Conservation (phyloP, 805 yeast genomes). For the Nakazawaea ambrosiae region DNA sequence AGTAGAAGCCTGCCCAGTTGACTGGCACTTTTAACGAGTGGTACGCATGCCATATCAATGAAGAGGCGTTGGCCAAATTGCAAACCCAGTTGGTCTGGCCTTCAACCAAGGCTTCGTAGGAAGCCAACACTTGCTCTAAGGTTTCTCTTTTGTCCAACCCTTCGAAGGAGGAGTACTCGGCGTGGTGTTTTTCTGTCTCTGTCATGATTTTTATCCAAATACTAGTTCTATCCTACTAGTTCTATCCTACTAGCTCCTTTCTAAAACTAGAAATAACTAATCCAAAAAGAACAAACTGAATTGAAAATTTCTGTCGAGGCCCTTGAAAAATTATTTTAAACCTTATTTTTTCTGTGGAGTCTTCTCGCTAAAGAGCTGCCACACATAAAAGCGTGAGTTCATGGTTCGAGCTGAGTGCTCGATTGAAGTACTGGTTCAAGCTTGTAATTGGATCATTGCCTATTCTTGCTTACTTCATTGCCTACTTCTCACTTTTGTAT, state of each 20-base stretch:
- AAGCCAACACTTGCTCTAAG: constrained; percentile 47
- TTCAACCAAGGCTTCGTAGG: constrained; percentile 57
- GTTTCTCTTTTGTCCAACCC: constrained; percentile 39
- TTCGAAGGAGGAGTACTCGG: constrained; percentile 59
- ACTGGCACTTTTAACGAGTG: constrained; percentile 48
- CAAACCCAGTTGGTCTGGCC: constrained; percentile 82
- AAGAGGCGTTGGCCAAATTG: constrained; percentile 79
- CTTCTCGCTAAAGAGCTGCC: no score
- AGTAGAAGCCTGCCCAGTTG: constrained; percentile 94
- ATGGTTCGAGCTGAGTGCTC: no score
- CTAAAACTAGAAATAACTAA: no score
- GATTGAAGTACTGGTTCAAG: no score
- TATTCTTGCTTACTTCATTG: no score
- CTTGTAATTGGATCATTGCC: no score
- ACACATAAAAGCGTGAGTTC: no score
- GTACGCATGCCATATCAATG: constrained; percentile 85
- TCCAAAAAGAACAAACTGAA: not conserved
- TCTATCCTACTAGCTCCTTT: not conserved
- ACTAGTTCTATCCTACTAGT: not conserved
- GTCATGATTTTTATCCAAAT: not conserved
- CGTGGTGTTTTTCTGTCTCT: constrained; percentile 49
- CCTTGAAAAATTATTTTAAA: no score
- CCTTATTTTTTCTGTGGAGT: no score
- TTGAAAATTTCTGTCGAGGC: not conserved
- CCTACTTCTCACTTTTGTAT: no score